Evolutionary conservation across 305 asterid species (phyloP), one percentile per base, ranked within the genome.

Genomic region (Fraxinus albicans): DNA sequence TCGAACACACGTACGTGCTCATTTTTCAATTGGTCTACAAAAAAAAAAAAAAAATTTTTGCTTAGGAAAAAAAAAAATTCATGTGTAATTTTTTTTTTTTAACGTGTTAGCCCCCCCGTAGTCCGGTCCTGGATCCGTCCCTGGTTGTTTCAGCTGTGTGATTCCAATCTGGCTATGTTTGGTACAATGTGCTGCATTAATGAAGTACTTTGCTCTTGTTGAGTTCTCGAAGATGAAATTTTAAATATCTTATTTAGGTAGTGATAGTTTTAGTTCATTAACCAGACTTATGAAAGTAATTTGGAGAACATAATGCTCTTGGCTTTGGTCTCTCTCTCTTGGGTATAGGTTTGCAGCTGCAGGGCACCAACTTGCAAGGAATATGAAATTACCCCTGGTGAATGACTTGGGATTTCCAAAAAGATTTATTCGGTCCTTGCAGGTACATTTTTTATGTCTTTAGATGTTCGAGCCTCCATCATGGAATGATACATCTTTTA

Each of bases 321-420:
- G 84, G 40, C 77, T 33, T 53, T n/a, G 81, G 36, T 27, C 0
- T 50, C 4, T 44, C 60, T 53, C 55, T 47, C 55, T 60, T 17
- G 27, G 35, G 75, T 42, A 19, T 77, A 94, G 98, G 90, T 86
- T 83, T 79, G 82, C 70, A 0, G 70, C 83, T 1, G 89, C 91
- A 7, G 90, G 88, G 31, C 63, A 78, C 38, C 86, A 88, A 79
- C 87, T 91, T 2, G 83, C 78, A 2, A 85, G 67, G 77, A 86
- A 77, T 78, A 77, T 88, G 86, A 91, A 92, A 34, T 29, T 88
- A 80, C 93, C 93, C 0, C 77, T 88, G 36, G 84, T 92, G 86
- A 89, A 90, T 86, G 93, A 84, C 84, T 87, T 91, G 86, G 97
- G 97, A 83, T 91, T 91, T 82, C 89, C 94, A 38, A 91, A 89